Evolutionary conservation across 495 filamentous ascomycete genomes (phyloP), one percentile per base, ranked within the genome.

Genomic region (Penicillium daleae): DNA sequence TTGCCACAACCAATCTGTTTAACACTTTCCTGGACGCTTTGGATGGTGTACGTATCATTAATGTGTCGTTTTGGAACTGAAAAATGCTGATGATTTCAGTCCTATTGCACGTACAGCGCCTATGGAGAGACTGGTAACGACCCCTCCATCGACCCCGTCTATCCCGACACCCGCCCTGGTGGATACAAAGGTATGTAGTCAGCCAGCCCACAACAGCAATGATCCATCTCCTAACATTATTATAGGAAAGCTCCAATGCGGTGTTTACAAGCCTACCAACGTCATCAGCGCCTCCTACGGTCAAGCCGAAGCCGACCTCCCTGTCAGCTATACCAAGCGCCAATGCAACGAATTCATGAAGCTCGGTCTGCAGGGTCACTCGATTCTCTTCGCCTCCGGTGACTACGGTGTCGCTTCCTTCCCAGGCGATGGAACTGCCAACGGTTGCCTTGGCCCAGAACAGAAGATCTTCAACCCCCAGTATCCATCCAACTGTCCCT

Each of bases 311-410:
- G 74, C 73, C 22, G 79, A 77, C 35, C 72, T 83, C 21, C 83
- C 84, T 5, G 64, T 78, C 32, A 70, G 62, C 59, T 89, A 85
- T 71, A 78, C 81, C 59, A 73, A 74, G 60, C 85, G 84, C 48
- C 82, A 87, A 65, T 86, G 85, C 72, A 75, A 80, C 40, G 82
- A 87, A 68, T 88, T 78, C 68, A 78, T 90, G 75, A 90, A 90
- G 72, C 86, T 90, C 15, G 87, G 82, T 2, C 76, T 90, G 7
- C 84, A 85, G 60, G 88, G 88, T 4, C 78, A 86, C 19, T 84
- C 85, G 0, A 75, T 89, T 35, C 66, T 91, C 55, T 84, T 84
- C 64, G 82, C 87, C 2, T 86, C 82, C 1, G 86, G 87, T 4
- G 86, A 89, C 71, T 78, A 76, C 46, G 86, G 87, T 21, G 86